phyloP scores from a whole-genome alignment of 352 stramenopile genomes.

The Pythium vanterpoolii region DNA sequence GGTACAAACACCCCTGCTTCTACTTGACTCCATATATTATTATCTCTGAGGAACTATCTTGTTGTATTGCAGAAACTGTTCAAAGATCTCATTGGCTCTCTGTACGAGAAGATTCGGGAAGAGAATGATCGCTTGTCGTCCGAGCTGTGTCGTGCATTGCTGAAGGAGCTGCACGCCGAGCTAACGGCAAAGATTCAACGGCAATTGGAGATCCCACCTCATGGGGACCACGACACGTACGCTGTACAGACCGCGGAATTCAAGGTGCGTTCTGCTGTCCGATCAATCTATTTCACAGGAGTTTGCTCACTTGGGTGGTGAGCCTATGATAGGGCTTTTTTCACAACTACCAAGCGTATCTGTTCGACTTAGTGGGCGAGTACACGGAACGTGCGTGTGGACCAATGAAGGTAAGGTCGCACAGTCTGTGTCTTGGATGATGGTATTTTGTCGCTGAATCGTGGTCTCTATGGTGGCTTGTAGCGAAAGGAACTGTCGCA shows the following conservation, averaged over 20 bases:
- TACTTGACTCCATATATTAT: no score
- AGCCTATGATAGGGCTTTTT: constrained; percentile 86
- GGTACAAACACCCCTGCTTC: no score
- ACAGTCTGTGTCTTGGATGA: neutral
- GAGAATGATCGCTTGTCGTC: constrained; percentile 70
- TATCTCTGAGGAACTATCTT: no score
- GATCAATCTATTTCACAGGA: no score
- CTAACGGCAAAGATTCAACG: constrained; percentile 59
- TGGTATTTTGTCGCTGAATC: neutral
- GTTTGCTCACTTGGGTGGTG: no score
- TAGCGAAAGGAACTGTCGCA: constrained; percentile 64
- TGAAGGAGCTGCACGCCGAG: constrained; percentile 47
- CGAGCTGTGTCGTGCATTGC: constrained; percentile 50
- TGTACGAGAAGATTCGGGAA: constrained; percentile 65
- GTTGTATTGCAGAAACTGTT: constrained; percentile 78
- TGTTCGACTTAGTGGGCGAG: constrained; percentile 66
- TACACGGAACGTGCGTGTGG: constrained; percentile 68
- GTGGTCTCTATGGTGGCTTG: neutral
- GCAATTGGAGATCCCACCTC: constrained; percentile 38
- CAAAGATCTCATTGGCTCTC: constrained; percentile 63
- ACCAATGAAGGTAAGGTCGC: constrained; percentile 42
- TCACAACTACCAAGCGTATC: constrained; percentile 59
- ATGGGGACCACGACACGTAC: constrained; percentile 57
- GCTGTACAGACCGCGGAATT: constrained; percentile 64
- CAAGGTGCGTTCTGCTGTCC: constrained; percentile 39